phyloP scores from a whole-genome alignment of 768 basidiomycete genomes.

The Mycena olivaceomarginata region DNA sequence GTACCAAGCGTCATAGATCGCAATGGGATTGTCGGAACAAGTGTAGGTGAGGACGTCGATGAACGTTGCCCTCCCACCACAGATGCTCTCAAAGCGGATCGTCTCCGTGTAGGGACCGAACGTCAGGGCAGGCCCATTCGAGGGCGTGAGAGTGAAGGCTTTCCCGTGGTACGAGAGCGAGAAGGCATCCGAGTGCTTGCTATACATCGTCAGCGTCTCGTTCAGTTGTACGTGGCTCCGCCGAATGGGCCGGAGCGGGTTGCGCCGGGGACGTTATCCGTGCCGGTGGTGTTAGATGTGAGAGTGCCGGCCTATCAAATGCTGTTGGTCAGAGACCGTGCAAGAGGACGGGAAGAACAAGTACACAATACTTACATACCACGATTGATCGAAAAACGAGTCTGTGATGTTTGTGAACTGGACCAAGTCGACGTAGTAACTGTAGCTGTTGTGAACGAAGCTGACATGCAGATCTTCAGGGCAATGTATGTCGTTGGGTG shows the following conservation, averaged over 20 bases:
- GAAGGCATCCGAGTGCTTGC: background rate
- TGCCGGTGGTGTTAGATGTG: constrained; percentile 29
- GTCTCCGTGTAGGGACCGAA: constrained; percentile 33
- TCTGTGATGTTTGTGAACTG: constrained; percentile 29
- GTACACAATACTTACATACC: constrained; percentile 37
- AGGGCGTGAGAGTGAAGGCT: background rate
- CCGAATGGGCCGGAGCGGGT: constrained; percentile 24
- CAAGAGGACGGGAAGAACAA: background rate
- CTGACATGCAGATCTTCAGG: background rate
- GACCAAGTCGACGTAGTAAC: constrained; percentile 31
- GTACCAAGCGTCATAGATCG: constrained; percentile 24
- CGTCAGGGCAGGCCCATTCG: background rate
- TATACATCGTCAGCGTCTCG: constrained; percentile 29
- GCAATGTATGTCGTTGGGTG: constrained; percentile 19
- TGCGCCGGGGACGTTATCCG: constrained; percentile 41
- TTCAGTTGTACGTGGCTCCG: constrained; percentile 5
- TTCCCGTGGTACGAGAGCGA: background rate
- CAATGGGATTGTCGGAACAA: constrained; percentile 5
- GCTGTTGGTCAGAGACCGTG: too few relatives aligned
- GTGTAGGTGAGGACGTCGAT: constrained; percentile 30
- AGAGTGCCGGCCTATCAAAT: background rate
- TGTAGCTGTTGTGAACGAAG: constrained; percentile 39
- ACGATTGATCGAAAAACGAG: constrained; percentile 35
- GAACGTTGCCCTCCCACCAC: constrained; percentile 35
- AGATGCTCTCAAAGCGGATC: constrained; percentile 36